Base-by-base conservation (phyloP, 2,329 filamentous ascomycete genomes). In the Aureobasidium lini region DNA sequence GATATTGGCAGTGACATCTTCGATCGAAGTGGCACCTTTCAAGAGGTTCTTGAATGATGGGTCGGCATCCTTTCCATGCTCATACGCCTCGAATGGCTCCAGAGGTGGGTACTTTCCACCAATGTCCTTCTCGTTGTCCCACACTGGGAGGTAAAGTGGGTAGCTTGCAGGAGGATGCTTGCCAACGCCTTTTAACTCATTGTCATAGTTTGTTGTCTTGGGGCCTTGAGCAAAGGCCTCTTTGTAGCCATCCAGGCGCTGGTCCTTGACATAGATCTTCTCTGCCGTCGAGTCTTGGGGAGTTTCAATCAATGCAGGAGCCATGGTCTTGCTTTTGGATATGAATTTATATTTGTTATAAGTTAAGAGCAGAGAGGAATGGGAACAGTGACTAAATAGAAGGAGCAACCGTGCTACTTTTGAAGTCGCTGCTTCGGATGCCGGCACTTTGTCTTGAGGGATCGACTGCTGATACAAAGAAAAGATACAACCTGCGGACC, bases 31-130 rank as follows among this genome's bases (percentile, higher is more conserved):
- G 15, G 59, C 64, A 39, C 75, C 70, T 2, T 79, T 76, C 1
- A 93, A 76, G 2, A 93, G 81, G 63, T 91, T 87, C 0, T 84
- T 81, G 67, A 87, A 90, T 1, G 77, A 74, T 1, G 82, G 76
- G 68, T 92, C 86, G 48, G 89, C 88, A 65, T 90, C 85, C 66
- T 86, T 85, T 65, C 88, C 89, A 66, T 88, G 88, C 59, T 93
- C 88, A 63, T 83, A 81, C 69, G 90, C 87, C 68, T 87, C 79
- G 66, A 90, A 92, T 0, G 81, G 82, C 62, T 85, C 75, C 7
- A 89, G 78, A 6, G 88, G 85, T 59, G 83, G 79, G 66, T 85
- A 88, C 63, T 74, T 80, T 16, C 61, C 64, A 8, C 44, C 44
- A 32, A 58, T 48, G 4, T 48, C 43, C 8, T 58, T 49, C 6